These are phyloP conservation scores for Globisporangium nodosum DNA, from an alignment of 352 stramenopile genomes.

Conservation along the genomic window DNA sequence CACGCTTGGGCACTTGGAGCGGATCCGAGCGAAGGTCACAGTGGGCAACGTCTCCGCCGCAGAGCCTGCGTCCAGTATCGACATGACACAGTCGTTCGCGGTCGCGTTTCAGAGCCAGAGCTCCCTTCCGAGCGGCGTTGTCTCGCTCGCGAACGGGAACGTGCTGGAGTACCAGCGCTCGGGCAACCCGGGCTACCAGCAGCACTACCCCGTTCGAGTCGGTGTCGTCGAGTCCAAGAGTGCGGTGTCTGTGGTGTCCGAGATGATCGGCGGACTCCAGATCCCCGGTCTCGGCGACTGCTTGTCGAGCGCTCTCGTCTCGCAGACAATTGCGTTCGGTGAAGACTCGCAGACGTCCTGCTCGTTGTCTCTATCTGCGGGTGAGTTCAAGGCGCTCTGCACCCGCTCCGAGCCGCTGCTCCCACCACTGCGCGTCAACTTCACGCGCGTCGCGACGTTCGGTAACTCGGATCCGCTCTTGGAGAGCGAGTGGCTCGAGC, in stretches of 20 bases:
- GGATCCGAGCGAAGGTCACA: slow-evolving; percentile 15
- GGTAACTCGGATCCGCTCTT: slow-evolving; percentile 40
- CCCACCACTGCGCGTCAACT: slow-evolving; percentile 23
- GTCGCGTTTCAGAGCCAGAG: slow-evolving; percentile 24
- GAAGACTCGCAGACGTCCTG: slow-evolving; percentile 31
- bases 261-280: slow-evolving; percentile 27
- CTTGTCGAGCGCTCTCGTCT: neutral
- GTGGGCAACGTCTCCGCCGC: slow-evolving; percentile 16
- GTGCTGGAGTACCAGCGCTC: slow-evolving; percentile 27
- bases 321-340: slow-evolving; percentile 22
- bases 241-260: slow-evolving; percentile 13
- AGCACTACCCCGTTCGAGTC: slow-evolving; percentile 29
- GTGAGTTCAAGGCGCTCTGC: slow-evolving; percentile 25
- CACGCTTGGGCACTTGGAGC: slow-evolving; percentile 20
- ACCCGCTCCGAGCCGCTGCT: slow-evolving; percentile 13
- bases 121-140: slow-evolving; percentile 3
- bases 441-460: slow-evolving; percentile 32
- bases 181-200: slow-evolving; percentile 32
- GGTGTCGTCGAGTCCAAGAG: slow-evolving; percentile 17
- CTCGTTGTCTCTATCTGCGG: slow-evolving; percentile 22
- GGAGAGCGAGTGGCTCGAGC: slow-evolving; percentile 24
- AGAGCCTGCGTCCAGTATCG: neutral
- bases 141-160: slow-evolving; percentile 31
- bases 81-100: slow-evolving; percentile 26
- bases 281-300: slow-evolving; percentile 28